Base-by-base conservation (phyloP, 108 stramenopile genomes). In the Nitzschia palea region DNA sequence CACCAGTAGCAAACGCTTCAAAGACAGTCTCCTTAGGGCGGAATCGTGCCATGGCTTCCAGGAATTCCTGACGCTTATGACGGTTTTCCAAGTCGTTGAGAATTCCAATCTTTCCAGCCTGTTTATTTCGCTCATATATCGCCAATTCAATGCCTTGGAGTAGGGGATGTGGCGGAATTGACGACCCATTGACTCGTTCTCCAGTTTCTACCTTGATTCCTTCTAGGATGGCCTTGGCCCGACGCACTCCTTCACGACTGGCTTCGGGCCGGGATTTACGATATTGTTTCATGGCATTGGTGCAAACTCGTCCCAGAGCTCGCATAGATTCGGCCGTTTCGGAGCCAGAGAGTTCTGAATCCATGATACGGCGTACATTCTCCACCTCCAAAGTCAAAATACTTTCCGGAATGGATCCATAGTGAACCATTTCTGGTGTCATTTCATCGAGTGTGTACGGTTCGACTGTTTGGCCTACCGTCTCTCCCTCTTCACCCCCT, bases 11-110 rank as follows among this genome's bases (percentile, higher is more conserved):
- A 75, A 92, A 90, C 3, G 96, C 92, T 70, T 98, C 98, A 76
- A 98, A 96, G 44, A 98, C 89, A 25, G 98, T 97, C 77, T 97
- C 94, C 76, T 96, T 94, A 1, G 98, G 98, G 6, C 98, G 94
- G 62, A 97, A 98, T 67, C 85, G 80, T 1, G 91, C 69, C 89
- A 97, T 82, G 12, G 89, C 91, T 18, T 65, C 57, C 26, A 97
- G 65, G 45, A 96, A 93, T 20, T 94, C 90, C 53, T 96, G 76
- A 6, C 94, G 71, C 40, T 91, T 82, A 52, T 82, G 73, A 8
- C 66, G 26, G 23, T 77, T 76, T 18, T 77, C 80, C 50, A 70
- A 20, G 31, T 71, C 70, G 26, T 80, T 68, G 29, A 80, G 35
- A 0, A 45, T 66, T n/a, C 64, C 70, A 48, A 77, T 71, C 18